Conservation (phyloP, 202 grass and related monocot genomes). For the Musa balbisiana region DNA sequence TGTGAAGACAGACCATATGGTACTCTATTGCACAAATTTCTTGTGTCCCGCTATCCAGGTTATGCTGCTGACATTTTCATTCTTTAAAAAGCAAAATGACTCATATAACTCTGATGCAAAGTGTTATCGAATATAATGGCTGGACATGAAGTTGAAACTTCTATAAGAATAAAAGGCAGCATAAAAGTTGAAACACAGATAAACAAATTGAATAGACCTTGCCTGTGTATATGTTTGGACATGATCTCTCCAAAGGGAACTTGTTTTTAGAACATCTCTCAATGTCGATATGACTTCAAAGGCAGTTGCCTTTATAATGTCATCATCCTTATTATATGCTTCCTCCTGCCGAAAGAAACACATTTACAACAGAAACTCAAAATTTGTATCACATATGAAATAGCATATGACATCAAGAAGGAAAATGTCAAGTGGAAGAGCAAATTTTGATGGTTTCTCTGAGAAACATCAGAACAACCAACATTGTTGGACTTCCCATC, state of each 20-base stretch:
- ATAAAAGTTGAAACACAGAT: background rate
- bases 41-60: no score
- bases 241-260: slow-evolving; percentile 93
- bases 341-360: slow-evolving; percentile 50
- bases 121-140: no score
- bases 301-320: slow-evolving; percentile 90
- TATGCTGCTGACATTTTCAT: no score
- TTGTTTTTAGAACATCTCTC: slow-evolving; percentile 82
- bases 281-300: slow-evolving; percentile 99
- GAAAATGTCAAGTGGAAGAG: no score
- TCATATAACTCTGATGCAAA: background rate
- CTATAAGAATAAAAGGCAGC: background rate
- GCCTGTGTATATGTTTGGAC: slow-evolving; percentile 93
- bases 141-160: background rate
- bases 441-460: no score
- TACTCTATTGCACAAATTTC: background rate
- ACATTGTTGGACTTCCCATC: no score
- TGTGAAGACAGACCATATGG: background rate
- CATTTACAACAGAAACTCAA: background rate
- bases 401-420: no score
- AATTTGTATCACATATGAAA: no score
- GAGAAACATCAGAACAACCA: no score
- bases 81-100: background rate
- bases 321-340: slow-evolving; percentile 82
- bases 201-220: slow-evolving; percentile 6